Evolutionary conservation across 441 rosid species (phyloP).

Genomic region (Adansonia grandidieri): DNA sequence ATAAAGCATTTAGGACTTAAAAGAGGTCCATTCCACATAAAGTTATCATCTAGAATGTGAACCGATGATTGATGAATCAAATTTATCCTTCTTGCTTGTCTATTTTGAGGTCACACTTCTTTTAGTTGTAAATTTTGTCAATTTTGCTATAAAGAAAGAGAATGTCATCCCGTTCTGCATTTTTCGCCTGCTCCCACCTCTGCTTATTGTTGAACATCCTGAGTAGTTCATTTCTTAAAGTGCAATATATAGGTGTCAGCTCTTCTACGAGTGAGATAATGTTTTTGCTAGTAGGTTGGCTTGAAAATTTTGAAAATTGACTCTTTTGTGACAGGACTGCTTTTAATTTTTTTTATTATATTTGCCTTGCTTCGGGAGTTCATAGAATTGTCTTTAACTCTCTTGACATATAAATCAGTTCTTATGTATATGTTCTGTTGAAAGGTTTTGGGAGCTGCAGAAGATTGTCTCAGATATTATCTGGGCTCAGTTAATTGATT

Average conservation of each 20-base stretch:
- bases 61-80: background rate
- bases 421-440: background rate
- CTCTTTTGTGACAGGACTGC: background rate
- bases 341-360: background rate
- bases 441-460: constrained; percentile 7
- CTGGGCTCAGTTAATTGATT: background rate
- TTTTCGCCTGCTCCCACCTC: background rate
- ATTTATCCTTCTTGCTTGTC: background rate
- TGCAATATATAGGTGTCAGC: background rate
- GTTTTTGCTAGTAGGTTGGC: constrained; percentile 12
- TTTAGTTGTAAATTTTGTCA: background rate
- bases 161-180: background rate
- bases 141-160: constrained; percentile 16
- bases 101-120: background rate
- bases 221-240: background rate
- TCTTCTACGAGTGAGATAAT: constrained; percentile 5
- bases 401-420: background rate
- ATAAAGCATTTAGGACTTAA: background rate
- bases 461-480: background rate
- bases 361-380: background rate
- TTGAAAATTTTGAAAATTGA: background rate
- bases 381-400: background rate
- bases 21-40: background rate
- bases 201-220: background rate
- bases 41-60: background rate